Evolutionary conservation across 2,329 filamentous ascomycete species (phyloP), one percentile per base, ranked within the genome.

Genomic region (Bimuria novae-zelandiae): DNA sequence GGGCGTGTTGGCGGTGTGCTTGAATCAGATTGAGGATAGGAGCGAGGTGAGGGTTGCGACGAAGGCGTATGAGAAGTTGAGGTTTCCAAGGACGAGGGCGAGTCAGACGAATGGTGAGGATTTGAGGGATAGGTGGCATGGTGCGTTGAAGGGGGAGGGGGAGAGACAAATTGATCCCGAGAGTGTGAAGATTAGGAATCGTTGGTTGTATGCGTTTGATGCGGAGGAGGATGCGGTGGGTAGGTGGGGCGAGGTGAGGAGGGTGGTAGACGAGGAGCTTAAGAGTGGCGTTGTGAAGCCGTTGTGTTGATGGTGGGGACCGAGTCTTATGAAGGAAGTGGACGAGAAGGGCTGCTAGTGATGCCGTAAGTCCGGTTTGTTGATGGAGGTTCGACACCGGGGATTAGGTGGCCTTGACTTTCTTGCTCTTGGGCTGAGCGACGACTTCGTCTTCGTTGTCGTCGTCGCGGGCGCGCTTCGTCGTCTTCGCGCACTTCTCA

Each of bases 41-140:
- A 53, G 54, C 2, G 52, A 64, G 1, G 61, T 62, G 7, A 46
- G 44, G 32, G 51, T 64, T 23, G 64, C 64, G 39, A 62, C 63
- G 21, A 53, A 53, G 14, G 52, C 47, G 4, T 67, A 63, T 46
- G 63, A 67, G 51, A 59, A 60, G 48, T 46, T 67, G 36, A 47
- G 64, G 27, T 65, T 64, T 43, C 46, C 52, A 35, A 25, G 63
- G 23, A 64, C 63, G 30, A 54, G 60, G 19, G n/a, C 39, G 37
- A 65, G 62, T 45, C 62, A 67, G 56, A 57, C 51, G 21, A 65
- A 65, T 46, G 64, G 62, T 3, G 61, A 64, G 45, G 60, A 63
- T 52, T 56, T 63, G 51, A 37, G 63, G 19, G 57, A 67, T 56
- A 42, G 61, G 23, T 67, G 62, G 64, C 64, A 67, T 52, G 35